phyloP scores from a whole-genome alignment of 106 monocot genomes.

The Allium sativum region DNA sequence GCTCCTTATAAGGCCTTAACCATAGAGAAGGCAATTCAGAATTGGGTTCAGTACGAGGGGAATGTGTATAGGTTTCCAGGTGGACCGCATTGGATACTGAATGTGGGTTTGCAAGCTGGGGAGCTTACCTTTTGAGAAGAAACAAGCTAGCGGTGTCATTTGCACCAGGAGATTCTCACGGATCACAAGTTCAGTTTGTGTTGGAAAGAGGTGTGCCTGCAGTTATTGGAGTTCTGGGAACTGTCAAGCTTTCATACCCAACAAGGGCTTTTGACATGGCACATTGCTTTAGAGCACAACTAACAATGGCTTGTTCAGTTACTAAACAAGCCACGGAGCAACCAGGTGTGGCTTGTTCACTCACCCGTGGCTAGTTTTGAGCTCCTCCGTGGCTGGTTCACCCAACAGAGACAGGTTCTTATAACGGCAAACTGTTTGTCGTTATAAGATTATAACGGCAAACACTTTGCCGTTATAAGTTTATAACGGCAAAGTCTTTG shows the following conservation, averaged over 20 bases:
- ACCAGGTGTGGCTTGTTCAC: no score
- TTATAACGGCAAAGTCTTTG: no score
- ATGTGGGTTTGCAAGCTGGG: conserved; percentile 66
- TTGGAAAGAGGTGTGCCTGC: conserved; percentile 64
- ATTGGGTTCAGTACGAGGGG: conserved; percentile 57
- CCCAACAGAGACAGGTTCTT: no score
- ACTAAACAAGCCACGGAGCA: no score
- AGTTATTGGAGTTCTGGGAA: conserved; percentile 58
- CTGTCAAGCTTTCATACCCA: conserved; percentile 50
- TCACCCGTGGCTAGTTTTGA: no score
- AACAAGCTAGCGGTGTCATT: conserved; percentile 59
- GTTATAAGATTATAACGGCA: no score
- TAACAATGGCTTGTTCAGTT: no score
- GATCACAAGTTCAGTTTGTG: conserved; percentile 67
- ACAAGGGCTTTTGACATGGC: conserved; percentile 58
- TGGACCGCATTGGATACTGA: conserved; percentile 56
- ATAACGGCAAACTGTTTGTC: no score
- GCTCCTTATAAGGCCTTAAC: conserved; percentile 64
- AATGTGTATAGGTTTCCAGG: conserved; percentile 58
- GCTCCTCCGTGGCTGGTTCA: no score
- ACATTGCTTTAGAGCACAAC: conserved; percentile 56
- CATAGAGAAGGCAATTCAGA: conserved; percentile 64
- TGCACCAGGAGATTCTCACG: conserved; percentile 59
- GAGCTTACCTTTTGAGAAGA: conserved; percentile 42
- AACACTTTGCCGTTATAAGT: no score